These are phyloP conservation scores for Balamuthia mandrillaris DNA, from an alignment of 208 protist species.

Conservation along the genomic window DNA sequence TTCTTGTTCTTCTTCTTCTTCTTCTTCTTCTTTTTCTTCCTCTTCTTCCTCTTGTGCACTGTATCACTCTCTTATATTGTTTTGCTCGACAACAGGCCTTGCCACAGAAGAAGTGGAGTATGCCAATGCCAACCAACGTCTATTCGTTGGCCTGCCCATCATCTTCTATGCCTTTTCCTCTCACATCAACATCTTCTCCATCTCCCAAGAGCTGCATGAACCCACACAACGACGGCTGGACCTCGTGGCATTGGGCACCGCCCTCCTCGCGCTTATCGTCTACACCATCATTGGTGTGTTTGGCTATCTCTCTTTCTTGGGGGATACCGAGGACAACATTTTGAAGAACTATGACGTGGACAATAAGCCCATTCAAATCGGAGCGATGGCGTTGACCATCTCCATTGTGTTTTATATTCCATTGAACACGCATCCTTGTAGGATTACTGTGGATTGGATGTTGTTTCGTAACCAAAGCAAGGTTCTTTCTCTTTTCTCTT, in stretches of 20 bases:
- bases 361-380: conserved; percentile 10
- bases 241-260: background rate
- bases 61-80: background rate
- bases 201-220: background rate
- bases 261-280: background rate
- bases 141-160: conserved; percentile 27
- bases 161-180: conserved; percentile 34
- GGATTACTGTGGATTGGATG: conserved; percentile 36
- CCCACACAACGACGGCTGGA: background rate
- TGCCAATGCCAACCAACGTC: background rate
- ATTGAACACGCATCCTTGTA: conserved; percentile 23
- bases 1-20: background rate
- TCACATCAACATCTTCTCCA: conserved; percentile 35
- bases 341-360: background rate
- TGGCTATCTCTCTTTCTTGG: conserved; percentile 21
- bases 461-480: background rate
- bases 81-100: background rate
- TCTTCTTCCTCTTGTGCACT: background rate
- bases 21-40: background rate
- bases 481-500: background rate
- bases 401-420: conserved; percentile 34
- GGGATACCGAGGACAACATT: conserved; percentile 24
- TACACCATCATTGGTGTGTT: conserved; percentile 9
- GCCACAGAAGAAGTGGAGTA: background rate
- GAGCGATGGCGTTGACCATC: conserved; percentile 10